phyloP scores from a whole-genome alignment of 2,329 filamentous ascomycete species.

The Gremmenia infestans region DNA sequence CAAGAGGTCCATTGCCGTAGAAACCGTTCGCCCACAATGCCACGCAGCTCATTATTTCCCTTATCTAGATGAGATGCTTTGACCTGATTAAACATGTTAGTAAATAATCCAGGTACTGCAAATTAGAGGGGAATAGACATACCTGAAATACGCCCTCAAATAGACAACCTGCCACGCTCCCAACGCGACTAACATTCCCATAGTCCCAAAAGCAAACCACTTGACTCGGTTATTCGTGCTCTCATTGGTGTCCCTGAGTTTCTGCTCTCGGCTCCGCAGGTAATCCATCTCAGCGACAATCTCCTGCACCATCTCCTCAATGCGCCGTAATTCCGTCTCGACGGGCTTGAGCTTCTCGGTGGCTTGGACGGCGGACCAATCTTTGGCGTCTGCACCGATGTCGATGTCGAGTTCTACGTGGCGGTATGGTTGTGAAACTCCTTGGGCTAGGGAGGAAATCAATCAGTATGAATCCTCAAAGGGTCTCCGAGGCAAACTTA shows the following conservation, averaged over 20 bases:
- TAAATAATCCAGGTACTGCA: not conserved
- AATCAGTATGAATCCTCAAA: not conserved
- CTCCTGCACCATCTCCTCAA: slow-evolving; percentile 86
- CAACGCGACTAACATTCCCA: slow-evolving; percentile 81
- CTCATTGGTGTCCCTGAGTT: slow-evolving; percentile 96
- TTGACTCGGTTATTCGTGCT: slow-evolving; percentile 98
- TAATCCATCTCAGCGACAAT: slow-evolving; percentile 96
- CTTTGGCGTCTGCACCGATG: slow-evolving; percentile 61
- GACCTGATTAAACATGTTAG: slow-evolving; percentile 41
- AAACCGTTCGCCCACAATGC: slow-evolving; percentile 5
- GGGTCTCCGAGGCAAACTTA: slow-evolving; percentile 42
- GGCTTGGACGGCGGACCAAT: slow-evolving; percentile 95
- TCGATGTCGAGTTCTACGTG: slow-evolving; percentile 48
- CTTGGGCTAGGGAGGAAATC: slow-evolving; percentile 12
- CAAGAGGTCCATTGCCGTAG: slow-evolving; percentile 17
- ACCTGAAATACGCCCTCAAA: slow-evolving; percentile 93
- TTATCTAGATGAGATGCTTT: slow-evolving; percentile 60
- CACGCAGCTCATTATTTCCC: slow-evolving; percentile 7
- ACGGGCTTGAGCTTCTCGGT: slow-evolving; percentile 97
- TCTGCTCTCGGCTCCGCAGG: slow-evolving; percentile 83
- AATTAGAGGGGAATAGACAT: slow-evolving; percentile 24
- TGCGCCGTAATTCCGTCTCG: slow-evolving; percentile 86
- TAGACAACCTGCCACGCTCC: slow-evolving; percentile 98
- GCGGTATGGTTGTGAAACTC: slow-evolving; percentile 45
- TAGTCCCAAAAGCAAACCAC: slow-evolving; percentile 95